phyloP scores from a whole-genome alignment of 768 basidiomycete genomes.

The Leccinellum luteum region DNA sequence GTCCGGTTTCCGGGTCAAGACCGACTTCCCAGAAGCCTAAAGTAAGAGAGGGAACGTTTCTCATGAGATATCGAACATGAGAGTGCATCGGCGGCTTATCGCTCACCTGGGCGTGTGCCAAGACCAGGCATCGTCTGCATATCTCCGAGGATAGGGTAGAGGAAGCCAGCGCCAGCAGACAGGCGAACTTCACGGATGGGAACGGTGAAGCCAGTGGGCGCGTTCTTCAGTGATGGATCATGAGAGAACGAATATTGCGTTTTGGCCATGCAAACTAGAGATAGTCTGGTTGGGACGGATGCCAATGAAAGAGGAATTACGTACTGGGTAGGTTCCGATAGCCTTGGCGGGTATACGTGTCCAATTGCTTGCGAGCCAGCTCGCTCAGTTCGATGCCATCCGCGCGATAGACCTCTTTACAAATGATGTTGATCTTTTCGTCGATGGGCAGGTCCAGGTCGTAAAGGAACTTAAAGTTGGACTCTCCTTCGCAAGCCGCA shows the following conservation, averaged over 20 bases:
- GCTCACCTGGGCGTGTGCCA: constrained; percentile 80
- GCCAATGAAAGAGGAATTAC: constrained; percentile 27
- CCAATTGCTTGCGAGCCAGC: constrained; percentile 79
- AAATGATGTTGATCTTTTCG: constrained; percentile 85
- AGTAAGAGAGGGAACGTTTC: constrained; percentile 1
- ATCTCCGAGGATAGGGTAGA: constrained; percentile 92
- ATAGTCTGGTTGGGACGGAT: constrained; percentile 5
- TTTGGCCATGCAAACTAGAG: constrained; percentile 91
- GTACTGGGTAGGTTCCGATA: constrained; percentile 74
- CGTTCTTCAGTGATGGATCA: constrained; percentile 87
- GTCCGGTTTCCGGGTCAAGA: constrained; percentile 73
- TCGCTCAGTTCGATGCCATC: constrained; percentile 88
- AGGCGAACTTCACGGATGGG: constrained; percentile 87
- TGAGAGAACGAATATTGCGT: constrained; percentile 98
- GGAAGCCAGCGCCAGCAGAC: constrained; percentile 92
- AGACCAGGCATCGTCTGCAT: constrained; percentile 99
- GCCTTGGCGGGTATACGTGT: constrained; percentile 90
- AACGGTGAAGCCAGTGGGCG: constrained; percentile 88
- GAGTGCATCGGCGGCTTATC: not conserved
- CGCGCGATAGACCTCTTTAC: constrained; percentile 90
- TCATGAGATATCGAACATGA: constrained; percentile 10
- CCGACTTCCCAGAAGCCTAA: constrained; percentile 89
- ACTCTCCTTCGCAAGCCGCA: constrained; percentile 75
- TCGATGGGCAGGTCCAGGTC: constrained; percentile 80
- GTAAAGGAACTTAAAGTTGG: constrained; percentile 92